Base-by-base conservation (phyloP, 2,329 filamentous ascomycete genomes). In the Karstenula rhodostoma region DNA sequence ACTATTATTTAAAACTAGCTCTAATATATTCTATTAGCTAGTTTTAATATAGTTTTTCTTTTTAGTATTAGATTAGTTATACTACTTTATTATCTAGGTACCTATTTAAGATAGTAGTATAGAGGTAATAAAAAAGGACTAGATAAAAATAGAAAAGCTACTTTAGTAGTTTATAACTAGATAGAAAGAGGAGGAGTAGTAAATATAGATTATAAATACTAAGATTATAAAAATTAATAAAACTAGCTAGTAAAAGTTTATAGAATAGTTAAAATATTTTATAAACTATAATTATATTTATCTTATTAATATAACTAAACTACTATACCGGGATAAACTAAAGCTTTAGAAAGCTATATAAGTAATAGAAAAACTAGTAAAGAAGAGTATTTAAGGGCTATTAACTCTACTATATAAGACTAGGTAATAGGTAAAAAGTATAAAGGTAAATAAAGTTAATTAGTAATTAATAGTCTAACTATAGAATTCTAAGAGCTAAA, bases 401-500 rank as follows among this genome's bases (percentile, higher is more conserved):
- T 37, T 37, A 37, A 5, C 10, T 5, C 33, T 37, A 13, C 33
- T 9, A 9, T 13, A 9, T 13, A 13, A 13, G 33, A 37, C 6
- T 12, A 37, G 12, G 33, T 37, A 7, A 37, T 37, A 17, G 33
- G 4, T 37, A 37, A 37, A 13, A 13, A 37, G 33, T 37, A 9
- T 13, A 7, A 13, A 37, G 12, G 33, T 9, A 3, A 37, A 37
- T 37, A 37, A 37, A 9, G 15, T 37, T 6, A 13, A 37, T 13
- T 13, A 37, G 33, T 37, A 37, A 9, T 13, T 13, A 5, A 37
- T 17, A 37, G 57, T 40, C 19, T 58, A 61, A 37, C 56, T 68
- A 47, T 44, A 68, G 58, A 68, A 68, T 51, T 56, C 49, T 22
- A 52, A 67, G 47, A 66, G 62, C 62, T 49, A 68, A 52, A 35